A percentile compares a stretch with the other conserved stretches of the same genome.
phyloP scores from a whole-genome alignment of 169 alveolate species.

The Plasmodium inui region DNA sequence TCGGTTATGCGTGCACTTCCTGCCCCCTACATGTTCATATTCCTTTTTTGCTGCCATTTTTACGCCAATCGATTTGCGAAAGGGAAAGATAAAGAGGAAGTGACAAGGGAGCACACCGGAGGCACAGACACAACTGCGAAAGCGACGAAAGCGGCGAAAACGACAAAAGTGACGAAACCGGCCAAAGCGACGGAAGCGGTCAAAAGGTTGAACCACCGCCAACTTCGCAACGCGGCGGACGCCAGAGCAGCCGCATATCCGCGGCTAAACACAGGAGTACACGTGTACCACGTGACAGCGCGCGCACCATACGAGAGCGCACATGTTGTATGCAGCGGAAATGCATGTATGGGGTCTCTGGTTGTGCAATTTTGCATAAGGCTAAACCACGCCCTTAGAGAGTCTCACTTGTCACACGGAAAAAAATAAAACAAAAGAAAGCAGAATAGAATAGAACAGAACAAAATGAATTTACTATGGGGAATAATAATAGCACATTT shows the following conservation, averaged over 20 bases:
- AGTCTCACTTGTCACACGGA: not conserved
- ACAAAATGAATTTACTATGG: slow-evolving; percentile 40
- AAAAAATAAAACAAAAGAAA: not conserved
- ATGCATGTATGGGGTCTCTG: not conserved
- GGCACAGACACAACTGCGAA: not conserved
- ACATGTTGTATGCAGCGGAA: not conserved
- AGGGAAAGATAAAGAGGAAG: not conserved
- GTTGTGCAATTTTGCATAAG: not conserved
- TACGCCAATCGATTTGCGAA: not conserved
- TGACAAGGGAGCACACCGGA: not conserved
- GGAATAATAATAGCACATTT: slow-evolving; percentile 19
- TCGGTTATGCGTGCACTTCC: not conserved
- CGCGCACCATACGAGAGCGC: not conserved
- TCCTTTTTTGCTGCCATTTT: not conserved
- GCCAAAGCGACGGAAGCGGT: not conserved
- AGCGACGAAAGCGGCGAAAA: not conserved
- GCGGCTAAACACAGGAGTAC: not conserved
- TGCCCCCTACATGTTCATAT: not conserved
- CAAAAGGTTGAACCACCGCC: not conserved
- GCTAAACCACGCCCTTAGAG: not conserved
- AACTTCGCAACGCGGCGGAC: not conserved
- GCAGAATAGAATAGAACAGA: not conserved
- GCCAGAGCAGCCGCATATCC: not conserved
- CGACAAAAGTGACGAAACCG: not conserved
- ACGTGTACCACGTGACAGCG: not conserved